Evolutionary conservation across 495 filamentous ascomycete species (phyloP).

Genomic region (Aspergillus sclerotiicarbonarius): DNA sequence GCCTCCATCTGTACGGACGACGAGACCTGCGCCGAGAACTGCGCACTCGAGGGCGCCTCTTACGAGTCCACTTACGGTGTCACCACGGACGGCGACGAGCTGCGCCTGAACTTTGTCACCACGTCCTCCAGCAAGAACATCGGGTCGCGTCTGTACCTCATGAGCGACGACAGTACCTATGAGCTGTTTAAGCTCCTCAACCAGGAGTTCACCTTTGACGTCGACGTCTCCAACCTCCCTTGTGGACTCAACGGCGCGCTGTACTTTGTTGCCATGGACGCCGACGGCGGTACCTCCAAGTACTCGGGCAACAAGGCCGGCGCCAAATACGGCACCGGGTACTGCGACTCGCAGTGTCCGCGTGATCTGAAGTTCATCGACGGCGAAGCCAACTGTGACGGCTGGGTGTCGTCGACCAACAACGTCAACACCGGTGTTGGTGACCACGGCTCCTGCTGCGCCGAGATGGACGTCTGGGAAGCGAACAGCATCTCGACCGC

Average conservation of each 20-base stretch:
- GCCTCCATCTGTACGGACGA: slow-evolving; percentile 52
- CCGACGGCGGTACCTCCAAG: slow-evolving; percentile 54
- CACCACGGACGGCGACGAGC: slow-evolving; percentile 47
- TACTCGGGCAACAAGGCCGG: slow-evolving; percentile 62
- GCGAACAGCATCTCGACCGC: slow-evolving; percentile 61
- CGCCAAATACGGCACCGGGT: slow-evolving; percentile 70
- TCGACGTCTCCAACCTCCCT: slow-evolving; percentile 61
- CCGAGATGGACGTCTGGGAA: slow-evolving; percentile 74
- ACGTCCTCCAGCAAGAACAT: slow-evolving; percentile 41
- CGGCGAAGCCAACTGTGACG: slow-evolving; percentile 61
- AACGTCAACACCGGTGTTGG: slow-evolving; percentile 60
- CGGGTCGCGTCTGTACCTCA: slow-evolving; percentile 61
- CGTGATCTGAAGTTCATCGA: slow-evolving; percentile 67
- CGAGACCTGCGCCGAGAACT: slow-evolving; percentile 54
- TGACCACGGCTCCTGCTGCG: slow-evolving; percentile 64
- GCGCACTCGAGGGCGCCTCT: slow-evolving; percentile 60
- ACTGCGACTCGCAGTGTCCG: slow-evolving; percentile 73
- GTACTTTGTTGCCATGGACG: slow-evolving; percentile 66
- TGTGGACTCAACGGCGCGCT: slow-evolving; percentile 74
- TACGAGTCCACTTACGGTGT: slow-evolving; percentile 58
- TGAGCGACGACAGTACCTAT: slow-evolving; percentile 55
- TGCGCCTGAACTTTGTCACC: slow-evolving; percentile 58
- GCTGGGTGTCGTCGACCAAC: slow-evolving; percentile 57
- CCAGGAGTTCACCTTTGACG: slow-evolving; percentile 67
- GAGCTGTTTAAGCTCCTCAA: slow-evolving; percentile 57